These are phyloP conservation scores for Beverwykella pulmonaria DNA, from an alignment of 495 filamentous ascomycete genomes.

Conservation along the genomic window DNA sequence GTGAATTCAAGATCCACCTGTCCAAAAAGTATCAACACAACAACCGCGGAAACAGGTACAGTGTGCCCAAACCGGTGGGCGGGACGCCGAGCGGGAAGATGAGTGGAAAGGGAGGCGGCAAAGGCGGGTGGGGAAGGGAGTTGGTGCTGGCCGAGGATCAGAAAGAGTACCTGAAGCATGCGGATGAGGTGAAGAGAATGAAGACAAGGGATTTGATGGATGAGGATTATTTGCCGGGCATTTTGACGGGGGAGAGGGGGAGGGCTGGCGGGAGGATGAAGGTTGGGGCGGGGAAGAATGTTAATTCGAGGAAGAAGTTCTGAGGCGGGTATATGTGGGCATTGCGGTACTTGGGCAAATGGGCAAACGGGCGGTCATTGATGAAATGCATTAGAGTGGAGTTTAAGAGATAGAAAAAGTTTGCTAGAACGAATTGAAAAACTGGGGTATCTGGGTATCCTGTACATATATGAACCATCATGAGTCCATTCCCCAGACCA, in stretches of 20 bases:
- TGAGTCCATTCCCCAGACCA: slow-evolving; percentile 38
- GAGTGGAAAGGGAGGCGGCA: slow-evolving; percentile 67
- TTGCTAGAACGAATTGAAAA: too few species aligned
- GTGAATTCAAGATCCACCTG: slow-evolving; percentile 82
- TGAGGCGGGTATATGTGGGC: background rate
- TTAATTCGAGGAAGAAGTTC: slow-evolving; percentile 73
- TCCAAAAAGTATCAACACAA: slow-evolving; percentile 98
- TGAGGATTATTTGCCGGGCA: slow-evolving; percentile 78
- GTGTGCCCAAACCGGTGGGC: slow-evolving; percentile 85
- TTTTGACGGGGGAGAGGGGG: slow-evolving; percentile 76
- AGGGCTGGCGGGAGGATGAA: slow-evolving; percentile 65
- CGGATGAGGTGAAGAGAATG: slow-evolving; percentile 62
- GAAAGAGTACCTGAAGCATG: slow-evolving; percentile 79
- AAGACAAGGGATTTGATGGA: slow-evolving; percentile 89
- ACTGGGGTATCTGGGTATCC: slow-evolving; percentile 27
- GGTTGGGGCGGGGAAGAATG: slow-evolving; percentile 82
- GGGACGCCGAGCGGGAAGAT: slow-evolving; percentile 75
- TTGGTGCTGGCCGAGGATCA: slow-evolving; percentile 93
- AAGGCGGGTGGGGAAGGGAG: slow-evolving; percentile 79
- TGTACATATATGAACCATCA: slow-evolving; percentile 1
- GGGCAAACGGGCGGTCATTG: too few species aligned
- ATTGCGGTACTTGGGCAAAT: background rate
- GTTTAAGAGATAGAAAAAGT: background rate
- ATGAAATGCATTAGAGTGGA: slow-evolving; percentile 19
- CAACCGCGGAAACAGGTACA: slow-evolving; percentile 83